phyloP scores from a whole-genome alignment of 164 flowering plant genomes.

The Macadamia tetraphylla region DNA sequence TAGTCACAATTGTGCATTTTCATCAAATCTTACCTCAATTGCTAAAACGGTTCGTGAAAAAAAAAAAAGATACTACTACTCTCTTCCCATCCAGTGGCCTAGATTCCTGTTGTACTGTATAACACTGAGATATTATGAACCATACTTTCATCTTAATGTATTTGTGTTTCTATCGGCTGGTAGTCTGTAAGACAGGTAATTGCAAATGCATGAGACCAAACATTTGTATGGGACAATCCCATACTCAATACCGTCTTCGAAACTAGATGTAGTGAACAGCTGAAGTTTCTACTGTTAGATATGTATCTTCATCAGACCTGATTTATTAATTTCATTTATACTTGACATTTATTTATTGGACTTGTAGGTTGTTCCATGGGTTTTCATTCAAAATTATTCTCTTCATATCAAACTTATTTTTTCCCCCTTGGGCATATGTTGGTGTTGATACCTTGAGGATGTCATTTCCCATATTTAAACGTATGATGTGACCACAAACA shows the following conservation, averaged over 20 bases:
- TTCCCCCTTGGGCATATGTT: slow-evolving; percentile 21
- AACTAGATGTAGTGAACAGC: slow-evolving; percentile 10
- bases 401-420: background rate
- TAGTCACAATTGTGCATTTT: no score
- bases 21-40: no score
- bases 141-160: background rate
- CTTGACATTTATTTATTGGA: no score
- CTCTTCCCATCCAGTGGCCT: background rate
- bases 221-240: slow-evolving; percentile 19
- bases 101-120: background rate
- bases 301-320: no score
- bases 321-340: no score
- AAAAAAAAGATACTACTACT: no score
- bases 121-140: background rate
- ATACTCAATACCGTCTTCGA: slow-evolving; percentile 8
- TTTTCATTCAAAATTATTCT: no score
- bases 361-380: no score
- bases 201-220: slow-evolving; percentile 61
- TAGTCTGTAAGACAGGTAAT: slow-evolving; percentile 48
- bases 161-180: slow-evolving; percentile 24
- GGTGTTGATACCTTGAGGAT: slow-evolving; percentile 96
- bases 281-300: background rate
- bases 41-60: no score
- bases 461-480: slow-evolving; percentile 90
- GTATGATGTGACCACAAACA: slow-evolving; percentile 86